Evolutionary conservation across 352 stramenopile species (phyloP).

Genomic region (Plasmopara halstedii): DNA sequence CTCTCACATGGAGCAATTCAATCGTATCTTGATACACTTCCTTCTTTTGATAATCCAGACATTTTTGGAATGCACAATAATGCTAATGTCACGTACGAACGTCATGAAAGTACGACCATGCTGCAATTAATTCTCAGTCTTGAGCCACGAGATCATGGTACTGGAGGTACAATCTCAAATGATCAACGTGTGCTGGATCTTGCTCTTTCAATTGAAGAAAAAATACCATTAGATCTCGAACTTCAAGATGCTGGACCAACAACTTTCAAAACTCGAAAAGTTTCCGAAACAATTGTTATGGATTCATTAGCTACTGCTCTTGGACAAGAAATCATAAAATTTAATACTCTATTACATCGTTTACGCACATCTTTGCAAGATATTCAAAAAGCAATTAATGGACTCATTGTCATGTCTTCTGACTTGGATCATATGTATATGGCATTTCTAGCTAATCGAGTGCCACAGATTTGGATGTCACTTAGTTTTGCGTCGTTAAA

Average conservation of each 20-base stretch:
- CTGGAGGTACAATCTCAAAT: conserved; percentile 63
- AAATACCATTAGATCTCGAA: conserved; percentile 49
- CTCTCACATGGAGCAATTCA: conserved; percentile 48
- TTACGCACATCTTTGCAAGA: conserved; percentile 80
- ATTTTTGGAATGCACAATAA: conserved; percentile 97
- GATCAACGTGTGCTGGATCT: conserved; percentile 83
- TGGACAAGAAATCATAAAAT: conserved; percentile 91
- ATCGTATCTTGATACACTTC: conserved; percentile 79
- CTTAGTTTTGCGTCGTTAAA: conserved; percentile 93
- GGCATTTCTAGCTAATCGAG: conserved; percentile 86
- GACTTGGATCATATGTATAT: conserved; percentile 96
- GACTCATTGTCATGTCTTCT: conserved; percentile 90
- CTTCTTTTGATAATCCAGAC: conserved; percentile 85
- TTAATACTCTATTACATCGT: conserved; percentile 84
- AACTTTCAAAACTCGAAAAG: conserved; percentile 86
- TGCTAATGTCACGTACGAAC: conserved; percentile 91
- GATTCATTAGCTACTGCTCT: conserved; percentile 91
- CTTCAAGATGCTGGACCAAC: conserved; percentile 84
- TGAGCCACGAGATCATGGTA: conserved; percentile 74
- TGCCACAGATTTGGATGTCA: conserved; percentile 83
- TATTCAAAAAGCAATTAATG: conserved; percentile 76
- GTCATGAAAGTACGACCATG: conserved; percentile 85
- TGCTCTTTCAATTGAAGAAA: conserved; percentile 57
- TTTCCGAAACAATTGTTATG: conserved; percentile 81
- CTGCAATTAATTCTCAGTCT: conserved; percentile 85